Conservation (phyloP, 2,329 filamentous ascomycete genomes). For the Chlorencoelia australis region DNA sequence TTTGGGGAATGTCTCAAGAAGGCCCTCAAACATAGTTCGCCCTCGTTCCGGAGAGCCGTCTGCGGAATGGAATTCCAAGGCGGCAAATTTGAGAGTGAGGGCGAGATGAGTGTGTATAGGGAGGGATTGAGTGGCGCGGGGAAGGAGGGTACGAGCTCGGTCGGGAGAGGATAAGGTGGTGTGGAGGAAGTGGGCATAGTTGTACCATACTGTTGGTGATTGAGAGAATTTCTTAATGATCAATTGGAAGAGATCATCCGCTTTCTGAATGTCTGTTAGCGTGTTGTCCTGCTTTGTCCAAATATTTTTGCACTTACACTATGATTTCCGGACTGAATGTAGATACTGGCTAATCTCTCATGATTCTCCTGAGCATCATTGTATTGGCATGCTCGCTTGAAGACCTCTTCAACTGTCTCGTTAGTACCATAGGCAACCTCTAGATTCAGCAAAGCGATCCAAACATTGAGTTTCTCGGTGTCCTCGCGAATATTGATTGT, state of each 20-base stretch:
- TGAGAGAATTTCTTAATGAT: conserved; percentile 82
- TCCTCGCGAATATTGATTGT: conserved; percentile 89
- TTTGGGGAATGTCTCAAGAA: conserved; percentile 78
- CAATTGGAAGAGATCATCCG: conserved; percentile 75
- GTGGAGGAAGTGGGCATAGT: conserved; percentile 91
- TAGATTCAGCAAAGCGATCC: conserved; percentile 89
- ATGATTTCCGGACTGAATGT: conserved; percentile 81
- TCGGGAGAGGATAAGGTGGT: conserved; percentile 59
- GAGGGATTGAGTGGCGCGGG: conserved; percentile 77
- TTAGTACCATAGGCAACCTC: conserved; percentile 85
- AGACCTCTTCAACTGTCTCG: conserved; percentile 72
- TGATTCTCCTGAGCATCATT: conserved; percentile 87
- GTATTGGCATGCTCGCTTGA: conserved; percentile 87
- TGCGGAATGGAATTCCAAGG: conserved; percentile 78
- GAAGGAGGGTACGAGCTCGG: conserved; percentile 67
- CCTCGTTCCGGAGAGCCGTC: conserved; percentile 83
- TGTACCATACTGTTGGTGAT: conserved; percentile 75
- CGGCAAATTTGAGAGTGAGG: conserved; percentile 78
- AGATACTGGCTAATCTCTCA: conserved; percentile 84
- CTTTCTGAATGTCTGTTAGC: conserved; percentile 50
- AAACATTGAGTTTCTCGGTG: conserved; percentile 87
- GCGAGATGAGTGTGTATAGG: conserved; percentile 54
- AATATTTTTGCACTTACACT: conserved; percentile 46
- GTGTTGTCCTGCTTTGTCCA: not conserved
- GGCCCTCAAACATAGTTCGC: conserved; percentile 84